These are phyloP conservation scores for Dactylellina sp. DNA, from an alignment of 2,329 filamentous ascomycete genomes.

Conservation along the genomic window DNA sequence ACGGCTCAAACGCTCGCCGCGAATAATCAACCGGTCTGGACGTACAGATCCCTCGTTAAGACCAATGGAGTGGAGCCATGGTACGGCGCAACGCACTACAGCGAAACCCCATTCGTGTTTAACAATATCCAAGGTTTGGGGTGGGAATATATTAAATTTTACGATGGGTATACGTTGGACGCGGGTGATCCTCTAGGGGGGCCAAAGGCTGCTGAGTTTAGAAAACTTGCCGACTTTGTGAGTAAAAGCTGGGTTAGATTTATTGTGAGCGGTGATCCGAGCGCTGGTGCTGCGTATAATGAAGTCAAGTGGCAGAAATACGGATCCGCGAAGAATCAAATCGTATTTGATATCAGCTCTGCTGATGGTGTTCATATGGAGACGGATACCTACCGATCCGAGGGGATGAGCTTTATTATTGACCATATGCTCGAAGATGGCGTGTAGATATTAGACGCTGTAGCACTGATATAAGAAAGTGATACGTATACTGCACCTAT, in stretches of 20 bases:
- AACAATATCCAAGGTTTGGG: slow-evolving; percentile 36
- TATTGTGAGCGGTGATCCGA: slow-evolving; percentile 9
- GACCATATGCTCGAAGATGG: neutral
- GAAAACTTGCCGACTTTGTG: slow-evolving; percentile 16
- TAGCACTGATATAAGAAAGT: too few species aligned
- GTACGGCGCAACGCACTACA: slow-evolving; percentile 69
- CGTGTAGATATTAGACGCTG: neutral
- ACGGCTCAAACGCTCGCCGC: slow-evolving; percentile 69
- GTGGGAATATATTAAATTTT: neutral
- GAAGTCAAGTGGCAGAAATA: slow-evolving; percentile 61
- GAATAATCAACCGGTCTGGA: slow-evolving; percentile 65
- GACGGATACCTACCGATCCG: slow-evolving; percentile 62
- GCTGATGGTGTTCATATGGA: slow-evolving; percentile 61
- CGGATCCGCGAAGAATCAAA: slow-evolving; percentile 59
- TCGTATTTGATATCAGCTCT: slow-evolving; percentile 61
- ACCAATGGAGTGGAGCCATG: slow-evolving; percentile 65
- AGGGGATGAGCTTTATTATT: slow-evolving; percentile 59
- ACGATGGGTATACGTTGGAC: too few species aligned
- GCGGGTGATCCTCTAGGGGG: too few species aligned
- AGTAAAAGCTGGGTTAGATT: slow-evolving; percentile 26
- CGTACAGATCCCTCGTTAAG: slow-evolving; percentile 73
- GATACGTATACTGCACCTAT: too few species aligned
- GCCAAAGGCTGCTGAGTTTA: neutral
- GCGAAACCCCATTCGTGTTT: slow-evolving; percentile 63
- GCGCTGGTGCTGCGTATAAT: slow-evolving; percentile 35